Evolutionary conservation across 202 grass and related monocot species (phyloP).

Genomic region (Setaria viridis): DNA sequence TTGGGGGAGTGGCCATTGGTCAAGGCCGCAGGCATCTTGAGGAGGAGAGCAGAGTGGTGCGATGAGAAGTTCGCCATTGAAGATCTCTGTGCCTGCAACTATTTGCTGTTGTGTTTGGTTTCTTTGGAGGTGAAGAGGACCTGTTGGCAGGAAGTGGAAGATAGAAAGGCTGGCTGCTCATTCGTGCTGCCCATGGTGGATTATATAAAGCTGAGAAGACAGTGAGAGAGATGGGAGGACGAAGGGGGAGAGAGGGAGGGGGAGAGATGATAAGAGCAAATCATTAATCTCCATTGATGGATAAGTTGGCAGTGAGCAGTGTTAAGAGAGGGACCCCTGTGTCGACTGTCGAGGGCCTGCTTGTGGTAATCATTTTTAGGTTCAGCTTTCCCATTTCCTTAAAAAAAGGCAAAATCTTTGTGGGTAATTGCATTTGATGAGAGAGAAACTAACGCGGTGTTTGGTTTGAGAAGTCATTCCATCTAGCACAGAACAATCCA

Average conservation of each 20-base stretch:
- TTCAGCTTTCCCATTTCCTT: background rate
- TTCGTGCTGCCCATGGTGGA: constrained; percentile 45
- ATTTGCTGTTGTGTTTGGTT: constrained; percentile 19
- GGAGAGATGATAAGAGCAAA: constrained; percentile 55
- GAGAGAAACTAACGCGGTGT: background rate
- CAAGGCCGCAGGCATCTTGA: constrained; percentile 46
- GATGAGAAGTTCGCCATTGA: constrained; percentile 59
- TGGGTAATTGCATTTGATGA: background rate
- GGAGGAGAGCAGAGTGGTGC: constrained; percentile 45
- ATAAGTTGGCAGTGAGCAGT: constrained; percentile 60
- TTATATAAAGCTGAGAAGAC: constrained; percentile 55
- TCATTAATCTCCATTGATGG: constrained; percentile 66
- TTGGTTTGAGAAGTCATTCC: too few relatives aligned
- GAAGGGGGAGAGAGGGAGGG: background rate
- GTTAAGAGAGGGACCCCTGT: constrained; percentile 49
- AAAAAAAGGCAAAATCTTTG: background rate
- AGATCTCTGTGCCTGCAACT: constrained; percentile 27
- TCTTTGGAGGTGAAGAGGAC: constrained; percentile 30
- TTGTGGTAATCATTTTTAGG: constrained; percentile 12
- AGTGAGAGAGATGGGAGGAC: background rate
- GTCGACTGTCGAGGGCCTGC: constrained; percentile 29
- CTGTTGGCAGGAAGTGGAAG: constrained; percentile 7
- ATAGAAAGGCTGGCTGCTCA: constrained; percentile 40
- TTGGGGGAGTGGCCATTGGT: constrained; percentile 21
- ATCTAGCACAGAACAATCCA: too few relatives aligned